Percentiles rank a stretch among this genome's conserved stretches.
Conservation (phyloP, 208 protist genomes). For the Leishmania guyanensis region DNA sequence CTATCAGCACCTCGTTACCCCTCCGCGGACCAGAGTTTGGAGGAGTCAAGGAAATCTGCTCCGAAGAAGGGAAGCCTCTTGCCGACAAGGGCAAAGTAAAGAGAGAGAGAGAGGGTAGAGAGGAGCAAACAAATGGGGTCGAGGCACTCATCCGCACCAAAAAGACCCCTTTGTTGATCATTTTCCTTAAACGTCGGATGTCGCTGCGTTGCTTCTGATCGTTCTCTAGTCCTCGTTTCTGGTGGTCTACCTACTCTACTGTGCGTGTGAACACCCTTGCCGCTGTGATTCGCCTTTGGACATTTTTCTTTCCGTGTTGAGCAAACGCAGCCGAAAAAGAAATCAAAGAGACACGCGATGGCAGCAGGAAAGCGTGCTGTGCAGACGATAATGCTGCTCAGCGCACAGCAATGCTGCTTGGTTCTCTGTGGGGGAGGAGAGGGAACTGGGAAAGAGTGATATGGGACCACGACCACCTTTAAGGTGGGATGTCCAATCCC, state of each 20-base stretch:
- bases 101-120: too few relatives aligned
- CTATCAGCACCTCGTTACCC: not conserved
- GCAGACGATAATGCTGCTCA: not conserved
- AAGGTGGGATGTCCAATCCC: too few relatives aligned
- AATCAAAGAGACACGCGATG: not conserved
- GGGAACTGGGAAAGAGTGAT: not conserved
- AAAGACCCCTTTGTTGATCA: not conserved
- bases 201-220: not conserved
- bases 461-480: too few relatives aligned
- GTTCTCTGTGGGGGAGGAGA: not conserved
- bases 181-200: not conserved
- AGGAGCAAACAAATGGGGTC: not conserved
- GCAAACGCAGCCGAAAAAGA: not conserved
- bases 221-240: not conserved
- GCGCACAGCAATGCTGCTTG: not conserved
- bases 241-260: too few relatives aligned
- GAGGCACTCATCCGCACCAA: not conserved
- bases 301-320: too few relatives aligned
- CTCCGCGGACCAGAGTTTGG: not conserved
- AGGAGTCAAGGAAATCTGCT: not conserved
- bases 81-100: not conserved
- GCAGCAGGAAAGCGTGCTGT: not conserved
- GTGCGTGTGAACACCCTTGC: too few relatives aligned
- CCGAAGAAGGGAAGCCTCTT: not conserved
- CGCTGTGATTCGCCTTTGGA: too few relatives aligned